phyloP scores from a whole-genome alignment of 306 rosid genomes.

The Delonix regia region DNA sequence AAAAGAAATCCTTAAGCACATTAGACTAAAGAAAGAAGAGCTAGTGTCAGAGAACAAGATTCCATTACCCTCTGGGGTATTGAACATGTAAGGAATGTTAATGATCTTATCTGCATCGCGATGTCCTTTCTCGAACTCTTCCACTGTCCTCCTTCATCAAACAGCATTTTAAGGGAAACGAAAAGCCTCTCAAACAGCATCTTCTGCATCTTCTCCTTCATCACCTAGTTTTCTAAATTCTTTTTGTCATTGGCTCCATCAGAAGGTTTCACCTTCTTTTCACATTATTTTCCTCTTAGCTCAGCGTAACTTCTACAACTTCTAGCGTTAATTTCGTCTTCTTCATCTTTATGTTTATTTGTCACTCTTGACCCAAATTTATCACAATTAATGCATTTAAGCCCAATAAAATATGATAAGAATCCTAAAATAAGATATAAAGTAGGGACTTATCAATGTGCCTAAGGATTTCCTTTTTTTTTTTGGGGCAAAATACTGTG shows the following conservation, averaged over 20 bases:
- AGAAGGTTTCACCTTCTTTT: constrained; percentile 17
- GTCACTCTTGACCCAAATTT: constrained; percentile 74
- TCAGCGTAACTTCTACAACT: too few relatives aligned
- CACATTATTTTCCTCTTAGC: too few relatives aligned
- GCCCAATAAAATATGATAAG: too few relatives aligned
- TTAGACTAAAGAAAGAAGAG: background rate
- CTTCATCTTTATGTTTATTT: constrained; percentile 36
- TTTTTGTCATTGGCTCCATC: constrained; percentile 43
- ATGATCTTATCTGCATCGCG: constrained; percentile 60
- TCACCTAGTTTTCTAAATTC: background rate
- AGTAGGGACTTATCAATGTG: too few relatives aligned
- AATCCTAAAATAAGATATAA: too few relatives aligned
- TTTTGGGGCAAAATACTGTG: constrained; percentile 9
- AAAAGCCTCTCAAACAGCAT: background rate
- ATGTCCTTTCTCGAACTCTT: constrained; percentile 71
- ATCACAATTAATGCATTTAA: too few relatives aligned
- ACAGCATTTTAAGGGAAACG: background rate
- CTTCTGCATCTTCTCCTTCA: background rate
- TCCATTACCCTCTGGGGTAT: constrained; percentile 62
- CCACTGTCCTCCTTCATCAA: constrained; percentile 89
- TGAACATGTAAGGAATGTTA: constrained; percentile 77
- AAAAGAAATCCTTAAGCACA: background rate
- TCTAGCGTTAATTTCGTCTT: constrained; percentile 34
- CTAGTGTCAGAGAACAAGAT: background rate
- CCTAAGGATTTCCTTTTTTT: background rate